These are phyloP conservation scores for Penicillium nordicum DNA, from an alignment of 2,329 filamentous ascomycete species.

Conservation along the genomic window DNA sequence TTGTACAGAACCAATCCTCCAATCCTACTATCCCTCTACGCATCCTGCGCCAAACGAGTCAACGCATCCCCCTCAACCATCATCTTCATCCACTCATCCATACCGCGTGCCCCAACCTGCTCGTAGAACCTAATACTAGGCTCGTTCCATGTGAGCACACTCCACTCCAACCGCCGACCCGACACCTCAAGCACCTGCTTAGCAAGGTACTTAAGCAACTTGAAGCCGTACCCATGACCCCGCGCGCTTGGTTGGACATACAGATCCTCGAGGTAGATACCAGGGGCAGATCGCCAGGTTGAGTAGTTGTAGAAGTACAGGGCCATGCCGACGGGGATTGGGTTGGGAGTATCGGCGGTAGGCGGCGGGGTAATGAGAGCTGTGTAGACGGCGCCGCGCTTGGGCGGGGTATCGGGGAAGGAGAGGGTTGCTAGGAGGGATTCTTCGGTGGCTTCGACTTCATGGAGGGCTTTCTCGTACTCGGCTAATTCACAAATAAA, in stretches of 20 bases:
- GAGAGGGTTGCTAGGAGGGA: slow-evolving; percentile 72
- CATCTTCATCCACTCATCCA: slow-evolving; percentile 52
- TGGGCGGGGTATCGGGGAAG: slow-evolving; percentile 58
- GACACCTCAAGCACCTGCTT: slow-evolving; percentile 69
- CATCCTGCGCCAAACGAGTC: slow-evolving; percentile 38
- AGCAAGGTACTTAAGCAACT: slow-evolving; percentile 72
- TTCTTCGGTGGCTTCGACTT: slow-evolving; percentile 74
- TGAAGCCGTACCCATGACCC: slow-evolving; percentile 74
- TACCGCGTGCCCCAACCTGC: slow-evolving; percentile 42
- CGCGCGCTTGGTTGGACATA: slow-evolving; percentile 71
- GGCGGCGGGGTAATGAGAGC: slow-evolving; percentile 60
- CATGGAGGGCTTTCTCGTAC: slow-evolving; percentile 74
- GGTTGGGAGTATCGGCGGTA: slow-evolving; percentile 36
- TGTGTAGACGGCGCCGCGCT: slow-evolving; percentile 66
- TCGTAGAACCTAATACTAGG: slow-evolving; percentile 84
- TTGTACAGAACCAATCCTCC: background rate
- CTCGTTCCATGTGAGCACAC: slow-evolving; percentile 88
- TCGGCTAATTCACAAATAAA: slow-evolving; percentile 82
- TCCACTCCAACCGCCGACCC: slow-evolving; percentile 81
- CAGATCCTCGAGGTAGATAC: slow-evolving; percentile 93
- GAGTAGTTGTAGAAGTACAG: slow-evolving; percentile 95
- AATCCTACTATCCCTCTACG: background rate
- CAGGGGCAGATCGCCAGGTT: slow-evolving; percentile 83
- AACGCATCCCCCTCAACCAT: slow-evolving; percentile 48
- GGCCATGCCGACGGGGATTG: slow-evolving; percentile 67